Conservation (phyloP, 164 flowering plant species). For the Annona cherimola region DNA sequence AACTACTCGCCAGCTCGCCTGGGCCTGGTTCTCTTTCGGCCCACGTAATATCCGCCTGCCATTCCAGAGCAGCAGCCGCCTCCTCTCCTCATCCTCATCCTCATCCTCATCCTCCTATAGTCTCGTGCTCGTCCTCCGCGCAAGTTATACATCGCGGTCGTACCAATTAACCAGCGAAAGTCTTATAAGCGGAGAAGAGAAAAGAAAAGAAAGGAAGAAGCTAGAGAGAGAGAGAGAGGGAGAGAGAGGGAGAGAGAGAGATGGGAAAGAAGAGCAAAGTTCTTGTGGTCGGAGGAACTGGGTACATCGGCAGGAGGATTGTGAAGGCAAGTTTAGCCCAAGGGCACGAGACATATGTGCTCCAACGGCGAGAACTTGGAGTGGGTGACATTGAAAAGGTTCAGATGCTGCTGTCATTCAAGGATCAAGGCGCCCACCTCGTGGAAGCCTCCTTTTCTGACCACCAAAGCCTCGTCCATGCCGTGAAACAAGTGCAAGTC, state of each 20-base stretch:
- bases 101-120: too few species aligned
- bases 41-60: too few species aligned
- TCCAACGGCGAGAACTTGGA: conserved; percentile 51
- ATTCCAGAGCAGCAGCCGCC: too few species aligned
- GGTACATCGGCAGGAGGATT: conserved; percentile 59
- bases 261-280: conserved; percentile 55
- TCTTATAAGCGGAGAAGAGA: too few species aligned
- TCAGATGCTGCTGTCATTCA: conserved; percentile 45
- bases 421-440: conserved; percentile 48
- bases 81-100: too few species aligned
- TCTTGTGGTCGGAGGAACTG: conserved; percentile 61
- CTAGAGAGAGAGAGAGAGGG: neutral
- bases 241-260: conserved; percentile 10
- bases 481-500: conserved; percentile 58
- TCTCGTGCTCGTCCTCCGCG: too few species aligned
- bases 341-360: conserved; percentile 53
- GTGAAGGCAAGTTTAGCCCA: conserved; percentile 51
- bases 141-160: too few species aligned
- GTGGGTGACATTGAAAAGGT: conserved; percentile 62
- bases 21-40: too few species aligned
- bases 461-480: conserved; percentile 54
- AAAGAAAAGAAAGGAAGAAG: too few species aligned
- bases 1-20: too few species aligned
- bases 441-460: conserved; percentile 46
- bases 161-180: too few species aligned